Evolutionary conservation across 2,329 filamentous ascomycete species (phyloP).

Genomic region (Hymenoscyphus scutula): DNA sequence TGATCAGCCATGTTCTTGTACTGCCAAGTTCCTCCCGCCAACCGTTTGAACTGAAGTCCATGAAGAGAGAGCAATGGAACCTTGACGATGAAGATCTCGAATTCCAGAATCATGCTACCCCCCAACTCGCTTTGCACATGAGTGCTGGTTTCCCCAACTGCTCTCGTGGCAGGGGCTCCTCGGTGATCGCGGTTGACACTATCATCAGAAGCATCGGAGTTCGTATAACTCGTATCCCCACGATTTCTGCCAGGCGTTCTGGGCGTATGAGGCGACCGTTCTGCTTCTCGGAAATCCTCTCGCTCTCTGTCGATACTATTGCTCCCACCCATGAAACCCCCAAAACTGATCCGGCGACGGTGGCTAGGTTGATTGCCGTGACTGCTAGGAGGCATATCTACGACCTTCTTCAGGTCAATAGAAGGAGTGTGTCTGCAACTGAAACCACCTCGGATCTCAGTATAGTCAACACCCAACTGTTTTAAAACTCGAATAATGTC

Average conservation of each 20-base stretch:
- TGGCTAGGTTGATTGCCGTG: conserved; percentile 54
- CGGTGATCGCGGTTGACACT: conserved; percentile 59
- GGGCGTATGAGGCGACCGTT: conserved; percentile 49
- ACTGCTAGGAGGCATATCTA: conserved; percentile 59
- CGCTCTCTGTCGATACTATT: conserved; percentile 58
- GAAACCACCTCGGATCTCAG: conserved; percentile 91
- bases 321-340: conserved; percentile 57
- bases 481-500: conserved; percentile 90
- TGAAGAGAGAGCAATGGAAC: conserved; percentile 89
- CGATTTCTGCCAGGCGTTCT: conserved; percentile 44
- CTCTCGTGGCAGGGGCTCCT: conserved; percentile 49
- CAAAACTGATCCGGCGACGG: conserved; percentile 79
- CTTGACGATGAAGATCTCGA: conserved; percentile 97
- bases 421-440: conserved; percentile 84
- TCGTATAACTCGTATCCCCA: conserved; percentile 73
- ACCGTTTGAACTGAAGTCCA: conserved; percentile 97
- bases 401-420: conserved; percentile 76
- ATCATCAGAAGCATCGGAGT: conserved; percentile 83
- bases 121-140: conserved; percentile 89
- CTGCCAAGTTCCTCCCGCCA: conserved; percentile 94
- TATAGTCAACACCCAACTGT: conserved; percentile 85
- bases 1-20: conserved; percentile 98
- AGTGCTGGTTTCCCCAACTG: conserved; percentile 84
- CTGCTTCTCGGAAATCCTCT: conserved; percentile 67
- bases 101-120: conserved; percentile 78